These are phyloP conservation scores for Citrus unshiu DNA, from an alignment of 345 rosid species.

Conservation along the genomic window DNA sequence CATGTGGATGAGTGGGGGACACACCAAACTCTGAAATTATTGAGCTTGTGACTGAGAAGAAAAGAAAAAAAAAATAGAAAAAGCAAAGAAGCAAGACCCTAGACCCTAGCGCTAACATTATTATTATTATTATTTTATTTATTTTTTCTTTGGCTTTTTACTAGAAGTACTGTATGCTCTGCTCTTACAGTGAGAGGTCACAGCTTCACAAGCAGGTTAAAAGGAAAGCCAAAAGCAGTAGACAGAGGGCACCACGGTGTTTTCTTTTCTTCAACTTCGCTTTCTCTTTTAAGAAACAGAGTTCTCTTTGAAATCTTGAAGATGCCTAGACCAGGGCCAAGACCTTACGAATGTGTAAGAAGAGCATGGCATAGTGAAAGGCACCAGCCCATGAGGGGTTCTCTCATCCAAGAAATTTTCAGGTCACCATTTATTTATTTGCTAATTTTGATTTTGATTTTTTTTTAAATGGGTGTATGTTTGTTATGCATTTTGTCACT, in stretches of 20 bases:
- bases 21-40: constrained; percentile 42
- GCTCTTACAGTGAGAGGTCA: constrained; percentile 4
- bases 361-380: constrained; percentile 82
- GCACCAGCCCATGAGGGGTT: constrained; percentile 73
- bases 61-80: constrained; percentile 1
- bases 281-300: constrained; percentile 19
- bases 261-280: constrained; percentile 5
- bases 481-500: background rate
- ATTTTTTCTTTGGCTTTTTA: background rate
- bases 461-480: background rate
- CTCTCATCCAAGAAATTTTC: constrained; percentile 68
- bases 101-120: too few species aligned
- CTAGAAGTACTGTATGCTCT: background rate
- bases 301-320: constrained; percentile 12
- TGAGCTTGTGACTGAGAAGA: constrained; percentile 31
- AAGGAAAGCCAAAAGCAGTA: constrained; percentile 24
- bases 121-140: too few species aligned
- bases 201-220: constrained; percentile 2
- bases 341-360: constrained; percentile 70
- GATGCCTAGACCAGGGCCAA: constrained; percentile 77
- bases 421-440: constrained; percentile 29
- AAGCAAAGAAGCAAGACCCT: background rate
- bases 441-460: background rate
- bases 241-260: constrained; percentile 13
- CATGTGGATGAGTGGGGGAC: constrained; percentile 76